Evolutionary conservation across 2,329 filamentous ascomycete genomes (phyloP), one percentile per base, ranked within the genome.

Genomic region (Arthrobotrys pseudoclavata): DNA sequence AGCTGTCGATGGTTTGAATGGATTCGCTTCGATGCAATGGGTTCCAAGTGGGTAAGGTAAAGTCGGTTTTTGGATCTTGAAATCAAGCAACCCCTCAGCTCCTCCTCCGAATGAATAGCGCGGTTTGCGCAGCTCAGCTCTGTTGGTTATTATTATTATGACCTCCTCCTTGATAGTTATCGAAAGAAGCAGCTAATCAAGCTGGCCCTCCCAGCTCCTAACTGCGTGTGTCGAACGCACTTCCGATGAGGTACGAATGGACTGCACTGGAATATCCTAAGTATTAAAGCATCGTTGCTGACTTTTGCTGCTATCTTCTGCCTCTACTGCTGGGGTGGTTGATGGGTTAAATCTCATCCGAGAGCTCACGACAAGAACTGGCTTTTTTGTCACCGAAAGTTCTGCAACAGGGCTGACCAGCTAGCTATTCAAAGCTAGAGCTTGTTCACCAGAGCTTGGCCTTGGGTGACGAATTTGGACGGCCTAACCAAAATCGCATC

Each of bases 131-230:
- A 72, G 69, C 69, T 57, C 60, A 64, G 60, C 24, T 40, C 31
- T 57, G 47, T 62, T 53, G 69, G 60, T 15, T 40, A 29, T 48
- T 45, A 45, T 45, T 45, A 45, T 45, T 45, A 60, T 42, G 57
- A 40, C 68, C 48, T 66, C 69, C 60, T 66, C 69, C 50, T 57
- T 64, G 50, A 40, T n/a, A n/a, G n/a, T 71, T 45, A 45, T 45
- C 15, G 42, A 45, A 50, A 64, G 52, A 62, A 62, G 52, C 69
- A 72, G 69, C 60, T 72, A 60, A 40, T 40, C 37, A 45, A 64
- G 69, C 69, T 72, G 69, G 66, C 69, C 29, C 69, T 72, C 69
- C 68, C 69, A 72, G 69, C 69, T 71, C 37, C 68, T 66, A 66
- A 72, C 69, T 72, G 69, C 61, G 60, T 72, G 69, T 60, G 60